Evolutionary conservation across 371 early-diverging fungal species (phyloP), one percentile per base, ranked within the genome.

Genomic region (Mucor plumbeus): DNA sequence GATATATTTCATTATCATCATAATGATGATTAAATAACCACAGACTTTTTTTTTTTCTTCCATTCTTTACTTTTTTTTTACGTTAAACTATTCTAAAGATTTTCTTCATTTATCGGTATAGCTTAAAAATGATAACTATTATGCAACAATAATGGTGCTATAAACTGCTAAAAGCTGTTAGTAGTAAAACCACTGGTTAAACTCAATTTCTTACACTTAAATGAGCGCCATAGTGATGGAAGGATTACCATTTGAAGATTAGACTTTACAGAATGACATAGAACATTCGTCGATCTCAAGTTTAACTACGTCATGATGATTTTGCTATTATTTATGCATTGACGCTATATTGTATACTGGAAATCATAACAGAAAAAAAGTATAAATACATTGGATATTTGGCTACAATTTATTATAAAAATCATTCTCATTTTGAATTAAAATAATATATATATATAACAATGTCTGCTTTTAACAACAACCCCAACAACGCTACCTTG

Each of bases 401-500:
- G n/a, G 7, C 55, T 44, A n/a, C 55, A 31, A 34, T 15, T n/a
- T 34, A 5, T 34, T n/a, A 14, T 14, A 55, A 33, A 55, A 34
- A 55, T 55, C 15, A 55, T 55, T 55, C 55, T 55, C 17, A n/a
- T 55, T 34, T 34, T n/a, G 55, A 55, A 55, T 55, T 55, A 34
- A 55, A 55, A 50, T 11, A 17, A 48, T 26, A 19, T 21, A 55
- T 21, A 55, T n/a, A 55, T 38, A 55, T 35, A 54, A 54, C 34
- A 26, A 53, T 55, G 55, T 55, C 55, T 55, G 35, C 55, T n/a
- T 55, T 34, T 33, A 55, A 55, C 17, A 31, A 55, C 31, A 50
- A 15, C 44, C 17, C 44, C 44, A 44, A 50, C 13, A 55, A 55
- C 43, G 31, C 17, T 8, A 19, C 59, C 40, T 31, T 34, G 8